phyloP scores from a whole-genome alignment of 257 asterid genomes.

The Ajuga chamaepitys region DNA sequence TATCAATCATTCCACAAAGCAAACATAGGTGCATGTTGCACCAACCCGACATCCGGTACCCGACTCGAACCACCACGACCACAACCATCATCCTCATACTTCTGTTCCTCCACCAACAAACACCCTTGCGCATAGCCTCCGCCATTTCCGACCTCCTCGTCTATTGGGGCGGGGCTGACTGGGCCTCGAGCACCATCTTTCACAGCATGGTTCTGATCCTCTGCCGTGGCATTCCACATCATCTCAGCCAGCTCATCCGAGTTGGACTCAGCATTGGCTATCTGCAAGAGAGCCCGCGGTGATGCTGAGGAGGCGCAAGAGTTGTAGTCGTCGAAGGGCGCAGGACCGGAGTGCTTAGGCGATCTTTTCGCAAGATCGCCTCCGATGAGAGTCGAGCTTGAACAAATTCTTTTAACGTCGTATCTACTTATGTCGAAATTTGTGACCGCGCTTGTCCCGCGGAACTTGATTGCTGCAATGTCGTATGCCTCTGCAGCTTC shows the following conservation, averaged over 20 bases:
- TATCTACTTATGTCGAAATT: constrained; percentile 71
- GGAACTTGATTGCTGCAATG: constrained; percentile 76
- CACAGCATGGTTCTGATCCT: not conserved
- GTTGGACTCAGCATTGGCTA: constrained; percentile 31
- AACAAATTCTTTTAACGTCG: constrained; percentile 67
- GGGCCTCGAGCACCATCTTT: constrained; percentile 16
- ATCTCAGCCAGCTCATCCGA: constrained; percentile 31
- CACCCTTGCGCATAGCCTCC: constrained; percentile 27
- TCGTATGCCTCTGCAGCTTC: constrained; percentile 91
- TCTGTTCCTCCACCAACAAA: constrained; percentile 23
- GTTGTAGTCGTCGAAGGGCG: constrained; percentile 31
- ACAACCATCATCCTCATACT: constrained; percentile 25
- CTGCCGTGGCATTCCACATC: constrained; percentile 34
- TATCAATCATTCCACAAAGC: constrained; percentile 57
- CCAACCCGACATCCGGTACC: constrained; percentile 26
- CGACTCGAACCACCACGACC: constrained; percentile 12
- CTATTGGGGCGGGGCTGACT: constrained; percentile 13
- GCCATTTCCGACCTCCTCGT: constrained; percentile 24
- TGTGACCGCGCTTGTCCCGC: constrained; percentile 80
- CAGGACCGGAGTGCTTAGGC: constrained; percentile 26
- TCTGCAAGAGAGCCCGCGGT: constrained; percentile 29
- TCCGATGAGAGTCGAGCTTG: constrained; percentile 64
- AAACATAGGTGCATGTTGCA: constrained; percentile 46
- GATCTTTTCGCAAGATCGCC: constrained; percentile 75
- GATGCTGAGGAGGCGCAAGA: constrained; percentile 48